Evolutionary conservation across 148 eudicot species (phyloP), one percentile per base, ranked within the genome.

Genomic region (Cornus kousa): DNA sequence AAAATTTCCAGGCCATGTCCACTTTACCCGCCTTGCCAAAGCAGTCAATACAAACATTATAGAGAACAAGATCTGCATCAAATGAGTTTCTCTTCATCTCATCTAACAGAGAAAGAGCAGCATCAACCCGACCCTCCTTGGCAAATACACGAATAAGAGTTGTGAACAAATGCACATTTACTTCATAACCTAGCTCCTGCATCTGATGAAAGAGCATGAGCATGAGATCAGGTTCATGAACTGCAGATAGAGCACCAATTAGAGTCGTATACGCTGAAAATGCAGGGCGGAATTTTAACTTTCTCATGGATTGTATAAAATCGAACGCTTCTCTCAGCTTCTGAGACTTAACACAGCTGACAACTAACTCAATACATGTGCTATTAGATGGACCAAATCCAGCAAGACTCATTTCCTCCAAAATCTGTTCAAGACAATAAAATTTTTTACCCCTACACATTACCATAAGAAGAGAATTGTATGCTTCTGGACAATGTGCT

Each of bases 1-100:
- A 95, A 87, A 95, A 95, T 80, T 95, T 95, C 99, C 99, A 95
- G 68, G 99, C 98, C 90, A 91, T 89, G 75, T 95, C 99, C 78
- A 95, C 97, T 76, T 95, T 95, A 2, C 99, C 99, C 22, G 86
- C 90, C 89, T 93, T 95, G 66, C 99, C 99, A 81, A 95, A 95
- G 72, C 93, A 89, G 78, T 95, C 95, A 20, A 95, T 93, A 28
- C 28, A 28, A 28, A 28, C 28, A 28, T 28, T 28, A 73, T 92
- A 95, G 13, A 95, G 92, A 83, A 94, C 97, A 79, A 93, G 82
- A 76, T 95, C 99, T 0, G 95, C 92, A 43, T 88, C 80, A 77
- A 82, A 92, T 13, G 85, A 85, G 80, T 87, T 93, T 86, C 94
- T 92, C 80, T 86, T 93, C 99, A 93, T 87, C 87, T 93, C 97